Base-by-base conservation (phyloP, 495 filamentous ascomycete species). In the Penicillium salamii region DNA sequence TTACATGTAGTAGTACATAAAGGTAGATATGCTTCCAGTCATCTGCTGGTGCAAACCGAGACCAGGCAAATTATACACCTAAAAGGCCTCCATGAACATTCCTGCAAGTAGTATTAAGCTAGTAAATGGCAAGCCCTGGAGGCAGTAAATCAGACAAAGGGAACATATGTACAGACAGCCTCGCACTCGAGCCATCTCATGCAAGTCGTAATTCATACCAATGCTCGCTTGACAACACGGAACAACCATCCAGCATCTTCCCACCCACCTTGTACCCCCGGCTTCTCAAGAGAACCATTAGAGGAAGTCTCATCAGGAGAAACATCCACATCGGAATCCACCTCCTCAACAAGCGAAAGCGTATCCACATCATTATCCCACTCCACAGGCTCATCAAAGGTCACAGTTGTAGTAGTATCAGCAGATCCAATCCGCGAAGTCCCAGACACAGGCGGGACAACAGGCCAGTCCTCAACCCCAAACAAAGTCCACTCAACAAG, bases 211-310 rank as follows among this genome's bases (percentile, higher is more conserved):
- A 40, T 40, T 72, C 66, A 88, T 45, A 88, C 63, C 18, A 95
- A 65, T 17, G 88, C 82, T 52, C 84, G 88, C 29, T 81, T 85
- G 18, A 88, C 85, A 41, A 91, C 82, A 38, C 81, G 84, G 41
- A 95, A 70, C 50, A 96, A 67, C 91, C 89, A 96, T 20, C 85
- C 79, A 29, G 88, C 90, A 72, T 95, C 91, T 50, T 85, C 79
- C 90, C 88, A 95, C 7, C 80, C 83, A 12, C 84, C 71, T 45
- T 76, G 66, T n/a, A 71, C 62, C 29, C 60, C 72, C 31, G 75
- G 69, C 32, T 67, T 77, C 54, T 73, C 77, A 31, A 53, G 50
- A 33, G 46, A 0, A 21, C 46, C 50, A 19, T 57, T 41, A 26
- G 54, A 57, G 18, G 62, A 61, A 17, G 65, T 61, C 17, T 45